Conservation (phyloP, 2,329 filamentous ascomycete genomes). For the Pyrenochaeta sp. region DNA sequence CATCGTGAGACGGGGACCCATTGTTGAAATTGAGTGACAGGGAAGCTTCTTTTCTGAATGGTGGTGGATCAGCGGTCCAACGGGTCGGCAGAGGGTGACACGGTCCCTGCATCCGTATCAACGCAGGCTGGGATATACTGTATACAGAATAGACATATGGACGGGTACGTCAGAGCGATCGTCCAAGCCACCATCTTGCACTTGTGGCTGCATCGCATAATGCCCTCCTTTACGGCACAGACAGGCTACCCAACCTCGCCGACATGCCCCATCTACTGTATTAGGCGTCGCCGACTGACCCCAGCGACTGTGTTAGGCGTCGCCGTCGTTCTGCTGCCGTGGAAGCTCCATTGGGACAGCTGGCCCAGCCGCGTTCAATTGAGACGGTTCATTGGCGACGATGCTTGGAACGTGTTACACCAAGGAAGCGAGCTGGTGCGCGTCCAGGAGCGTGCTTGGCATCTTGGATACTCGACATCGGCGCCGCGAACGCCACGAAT, state of each 20-base stretch:
- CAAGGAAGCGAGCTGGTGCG: constrained; percentile 9
- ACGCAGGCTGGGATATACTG: not conserved
- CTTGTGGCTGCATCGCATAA: not conserved
- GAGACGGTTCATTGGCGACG: constrained; percentile 10
- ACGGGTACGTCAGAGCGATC: not conserved
- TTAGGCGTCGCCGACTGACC: not conserved
- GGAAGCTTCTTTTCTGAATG: not conserved
- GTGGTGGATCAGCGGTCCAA: not conserved
- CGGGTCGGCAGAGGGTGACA: not conserved
- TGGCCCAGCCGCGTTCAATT: constrained; percentile 13
- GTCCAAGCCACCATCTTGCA: not conserved
- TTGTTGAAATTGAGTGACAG: not conserved
- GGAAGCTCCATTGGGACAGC: constrained; percentile 17
- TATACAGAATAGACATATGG: not conserved
- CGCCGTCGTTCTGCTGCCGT: not conserved
- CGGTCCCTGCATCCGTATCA: constrained; percentile 5
- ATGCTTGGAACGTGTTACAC: constrained; percentile 17
- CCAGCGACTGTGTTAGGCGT: not conserved
- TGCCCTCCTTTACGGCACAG: not conserved
- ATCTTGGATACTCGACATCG: constrained; percentile 19
- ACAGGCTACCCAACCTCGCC: not conserved
- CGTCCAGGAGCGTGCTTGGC: constrained; percentile 23
- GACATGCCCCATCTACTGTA: not conserved
- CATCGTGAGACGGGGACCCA: not conserved
- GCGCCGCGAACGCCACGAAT: constrained; percentile 34